phyloP scores from a whole-genome alignment of 257 asterid genomes.

The Ilex aquifolium region DNA sequence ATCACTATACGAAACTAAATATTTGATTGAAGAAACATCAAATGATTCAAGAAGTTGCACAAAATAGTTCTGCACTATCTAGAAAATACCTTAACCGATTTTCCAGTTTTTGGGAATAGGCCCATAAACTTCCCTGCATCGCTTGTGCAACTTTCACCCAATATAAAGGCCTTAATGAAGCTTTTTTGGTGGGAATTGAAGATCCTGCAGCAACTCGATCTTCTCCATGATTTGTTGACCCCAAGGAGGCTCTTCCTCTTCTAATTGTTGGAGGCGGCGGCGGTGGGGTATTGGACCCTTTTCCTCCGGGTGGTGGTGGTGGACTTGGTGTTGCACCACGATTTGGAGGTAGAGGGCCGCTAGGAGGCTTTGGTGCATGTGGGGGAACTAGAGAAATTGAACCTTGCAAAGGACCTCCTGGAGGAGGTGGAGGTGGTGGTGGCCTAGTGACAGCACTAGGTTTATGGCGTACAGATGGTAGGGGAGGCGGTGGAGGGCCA shows the following conservation, averaged over 20 bases:
- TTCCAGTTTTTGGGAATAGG: constrained; percentile 79
- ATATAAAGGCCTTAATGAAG: constrained; percentile 84
- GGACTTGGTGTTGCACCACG: constrained; percentile 54
- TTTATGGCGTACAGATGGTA: constrained; percentile 22
- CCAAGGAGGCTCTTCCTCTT: constrained; percentile 57
- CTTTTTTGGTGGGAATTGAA: constrained; percentile 79
- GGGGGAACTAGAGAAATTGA: constrained; percentile 33
- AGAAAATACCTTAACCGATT: constrained; percentile 54
- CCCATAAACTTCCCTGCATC: constrained; percentile 98
- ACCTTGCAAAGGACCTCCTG: constrained; percentile 24
- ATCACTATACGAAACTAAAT: not conserved
- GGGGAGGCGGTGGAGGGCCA: constrained; percentile 3
- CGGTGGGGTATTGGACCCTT: constrained; percentile 23
- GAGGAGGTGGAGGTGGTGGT: constrained; percentile 47
- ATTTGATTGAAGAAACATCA: not conserved
- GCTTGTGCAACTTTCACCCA: constrained; percentile 98
- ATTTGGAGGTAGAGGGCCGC: constrained; percentile 45
- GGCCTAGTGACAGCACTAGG: not conserved
- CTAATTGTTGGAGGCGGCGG: constrained; percentile 50
- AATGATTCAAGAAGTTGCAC: not conserved
- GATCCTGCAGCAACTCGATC: constrained; percentile 58
- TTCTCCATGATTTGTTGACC: constrained; percentile 31
- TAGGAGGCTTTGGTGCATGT: constrained; percentile 39
- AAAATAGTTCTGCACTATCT: constrained; percentile 4
- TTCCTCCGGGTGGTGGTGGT: constrained; percentile 37